These are phyloP conservation scores for Apocynum venetum DNA, from an alignment of 257 asterid species.

Conservation along the genomic window DNA sequence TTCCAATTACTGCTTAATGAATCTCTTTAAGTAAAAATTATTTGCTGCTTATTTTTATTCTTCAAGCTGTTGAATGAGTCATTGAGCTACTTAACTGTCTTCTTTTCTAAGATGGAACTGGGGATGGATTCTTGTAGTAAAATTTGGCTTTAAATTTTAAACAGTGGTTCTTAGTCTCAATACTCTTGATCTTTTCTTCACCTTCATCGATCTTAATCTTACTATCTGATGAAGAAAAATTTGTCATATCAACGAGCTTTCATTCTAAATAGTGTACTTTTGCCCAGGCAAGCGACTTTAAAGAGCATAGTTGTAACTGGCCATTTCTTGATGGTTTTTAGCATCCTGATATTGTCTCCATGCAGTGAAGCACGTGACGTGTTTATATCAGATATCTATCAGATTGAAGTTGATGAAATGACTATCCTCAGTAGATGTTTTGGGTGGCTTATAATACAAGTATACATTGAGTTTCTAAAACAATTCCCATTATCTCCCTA, in stretches of 20 bases:
- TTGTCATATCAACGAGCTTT: not conserved
- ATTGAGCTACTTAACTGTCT: not conserved
- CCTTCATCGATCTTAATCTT: not conserved
- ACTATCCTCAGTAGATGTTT: not conserved
- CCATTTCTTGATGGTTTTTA: not conserved
- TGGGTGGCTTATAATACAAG: not conserved
- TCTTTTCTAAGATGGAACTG: too few species aligned
- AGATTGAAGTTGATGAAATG: not conserved
- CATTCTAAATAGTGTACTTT: not conserved
- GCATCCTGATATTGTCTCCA: not conserved
- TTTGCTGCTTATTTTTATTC: too few species aligned
- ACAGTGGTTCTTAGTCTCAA: not conserved
- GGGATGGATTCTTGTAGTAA: not conserved
- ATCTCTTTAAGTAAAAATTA: too few species aligned
- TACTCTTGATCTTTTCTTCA: not conserved
- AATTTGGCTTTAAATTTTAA: not conserved
- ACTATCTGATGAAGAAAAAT: not conserved
- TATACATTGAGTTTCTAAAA: not conserved
- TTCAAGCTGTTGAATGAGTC: not conserved
- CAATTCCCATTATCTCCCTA: not conserved
- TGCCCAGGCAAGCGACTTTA: not conserved
- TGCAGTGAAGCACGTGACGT: not conserved
- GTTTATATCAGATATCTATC: not conserved
- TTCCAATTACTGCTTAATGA: not conserved
- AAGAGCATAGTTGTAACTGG: not conserved